These are phyloP conservation scores for Metschnikowia baotianmanensis DNA, from an alignment of 805 yeast genomes.

Conservation along the genomic window DNA sequence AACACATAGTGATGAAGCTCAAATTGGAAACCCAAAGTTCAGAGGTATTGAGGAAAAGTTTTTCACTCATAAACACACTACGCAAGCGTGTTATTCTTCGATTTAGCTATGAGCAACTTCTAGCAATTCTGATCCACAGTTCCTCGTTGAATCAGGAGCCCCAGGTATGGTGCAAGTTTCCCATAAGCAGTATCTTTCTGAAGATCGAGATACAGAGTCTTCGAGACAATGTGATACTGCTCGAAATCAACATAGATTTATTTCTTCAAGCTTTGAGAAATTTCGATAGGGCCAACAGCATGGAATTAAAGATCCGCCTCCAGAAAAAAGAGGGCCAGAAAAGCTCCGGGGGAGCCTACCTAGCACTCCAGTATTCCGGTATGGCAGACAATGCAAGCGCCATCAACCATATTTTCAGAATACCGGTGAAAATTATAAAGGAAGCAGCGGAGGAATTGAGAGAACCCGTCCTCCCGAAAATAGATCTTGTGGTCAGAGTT, in stretches of 20 bases:
- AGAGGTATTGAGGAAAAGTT: slow-evolving; percentile 36
- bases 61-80: slow-evolving; percentile 49
- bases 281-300: slow-evolving; percentile 52
- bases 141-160: slow-evolving; percentile 52
- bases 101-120: slow-evolving; percentile 49
- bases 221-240: slow-evolving; percentile 51
- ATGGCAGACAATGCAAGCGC: slow-evolving; percentile 39
- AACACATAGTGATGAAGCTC: slow-evolving; percentile 30
- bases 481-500: slow-evolving; percentile 55
- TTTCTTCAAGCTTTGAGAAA: slow-evolving; percentile 55
- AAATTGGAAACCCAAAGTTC: slow-evolving; percentile 26
- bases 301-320: slow-evolving; percentile 49
- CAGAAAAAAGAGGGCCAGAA: slow-evolving; percentile 40
- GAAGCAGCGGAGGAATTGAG: slow-evolving; percentile 47
- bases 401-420: slow-evolving; percentile 62
- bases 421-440: slow-evolving; percentile 67
- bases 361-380: slow-evolving; percentile 56
- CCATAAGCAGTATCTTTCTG: slow-evolving; percentile 44
- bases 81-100: slow-evolving; percentile 56
- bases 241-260: slow-evolving; percentile 64
- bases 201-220: slow-evolving; percentile 50
- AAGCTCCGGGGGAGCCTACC: slow-evolving; percentile 43
- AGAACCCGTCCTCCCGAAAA: slow-evolving; percentile 61
- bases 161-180: slow-evolving; percentile 64
- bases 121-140: slow-evolving; percentile 46